Evolutionary conservation across 2,329 filamentous ascomycete genomes (phyloP), one percentile per base, ranked within the genome.

Genomic region (Sarocladium oryzae): DNA sequence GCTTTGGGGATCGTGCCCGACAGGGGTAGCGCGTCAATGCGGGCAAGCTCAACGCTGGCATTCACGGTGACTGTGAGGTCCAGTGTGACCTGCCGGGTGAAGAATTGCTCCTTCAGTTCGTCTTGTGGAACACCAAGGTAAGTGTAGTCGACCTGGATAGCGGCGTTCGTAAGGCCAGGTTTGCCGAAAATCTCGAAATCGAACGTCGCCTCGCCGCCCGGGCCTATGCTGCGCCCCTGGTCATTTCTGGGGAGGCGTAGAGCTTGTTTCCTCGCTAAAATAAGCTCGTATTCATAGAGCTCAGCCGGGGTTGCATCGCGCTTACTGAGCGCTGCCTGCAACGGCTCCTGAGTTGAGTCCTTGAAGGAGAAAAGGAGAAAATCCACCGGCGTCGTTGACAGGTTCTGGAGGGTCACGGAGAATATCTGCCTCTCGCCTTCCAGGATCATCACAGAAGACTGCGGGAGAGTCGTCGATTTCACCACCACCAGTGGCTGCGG

Each of bases 21-120:
- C 10, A 95, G 77, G 1, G 89, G 84, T 30, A 93, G 67, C 16
- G 95, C 76, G 61, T 96, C 91, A 56, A 91, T 83, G 33, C 89
- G 79, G 30, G 84, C 78, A 9, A 96, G 74, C 61, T 96, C 89
- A 23, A 96, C 77, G 61, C 89, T 93, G 3, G 90, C 88, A 62
- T 96, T 96, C 45, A 97, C 92, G 4, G 92, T 96, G 15, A 96
- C 81, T 0, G 86, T 88, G 52, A 97, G 72, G 13, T 89, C 87
- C 24, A 95, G 74, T 16, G 85, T 84, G 15, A 95, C 77, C 62
- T 93, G 88, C 35, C 91, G 80, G 0, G 91, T 96, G 62, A 90
- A 89, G 61, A 96, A 95, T 30, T 81, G 77, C 32, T 86, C 83
- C 21, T 78, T 76, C 2, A 91, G 71, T 52, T 90, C 82, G 11